Evolutionary conservation across 2,329 filamentous ascomycete species (phyloP), one percentile per base, ranked within the genome.

Genomic region (Aspergillus aculeatinus): DNA sequence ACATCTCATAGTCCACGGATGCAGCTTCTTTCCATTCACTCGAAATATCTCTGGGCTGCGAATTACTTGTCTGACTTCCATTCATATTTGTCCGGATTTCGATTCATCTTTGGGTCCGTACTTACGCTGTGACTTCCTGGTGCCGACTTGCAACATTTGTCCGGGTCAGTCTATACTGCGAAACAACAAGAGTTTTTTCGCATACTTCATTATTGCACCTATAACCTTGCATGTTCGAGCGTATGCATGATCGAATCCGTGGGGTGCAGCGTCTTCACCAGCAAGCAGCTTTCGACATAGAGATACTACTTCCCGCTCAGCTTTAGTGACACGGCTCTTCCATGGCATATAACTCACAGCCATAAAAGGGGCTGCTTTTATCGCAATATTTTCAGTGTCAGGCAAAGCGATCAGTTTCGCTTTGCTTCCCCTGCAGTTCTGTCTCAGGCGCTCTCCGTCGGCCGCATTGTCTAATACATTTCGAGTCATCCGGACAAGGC

Each of bases 401-500:
- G 16, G 16, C 39, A 16, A 44, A 12, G 16, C 39, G 6, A 44
- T 44, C 39, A 19, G 16, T 5, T 44, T 44, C 39, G 39, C 39
- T n/a, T 10, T 19, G 39, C 39, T 44, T 44, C 16, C 12, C 33
- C 16, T 44, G 6, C n/a, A 19, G 14, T 19, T 7, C 39, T n/a
- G 16, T 7, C 39, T 44, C 39, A 9, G 16, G 16, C 39, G 16
- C 39, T 44, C 39, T 44, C 6, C 14, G 12, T 19, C 6, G 14
- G 39, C 39, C 7, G 14, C 16, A 44, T 19, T n/a, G 16, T 14
- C 16, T 4, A 2, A 44, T 19, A 44, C 39, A 5, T 7, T 44
- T 44, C 16, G 39, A 44, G 39, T 16, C 16, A 51, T 60, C 55
- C 51, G 48, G 54, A 59, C 63, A 64, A 66, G 64, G 66, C 66